Evolutionary conservation across 129 eudicot species (phyloP), one percentile per base, ranked within the genome.

Genomic region (Chrysanthemum seticuspe): DNA sequence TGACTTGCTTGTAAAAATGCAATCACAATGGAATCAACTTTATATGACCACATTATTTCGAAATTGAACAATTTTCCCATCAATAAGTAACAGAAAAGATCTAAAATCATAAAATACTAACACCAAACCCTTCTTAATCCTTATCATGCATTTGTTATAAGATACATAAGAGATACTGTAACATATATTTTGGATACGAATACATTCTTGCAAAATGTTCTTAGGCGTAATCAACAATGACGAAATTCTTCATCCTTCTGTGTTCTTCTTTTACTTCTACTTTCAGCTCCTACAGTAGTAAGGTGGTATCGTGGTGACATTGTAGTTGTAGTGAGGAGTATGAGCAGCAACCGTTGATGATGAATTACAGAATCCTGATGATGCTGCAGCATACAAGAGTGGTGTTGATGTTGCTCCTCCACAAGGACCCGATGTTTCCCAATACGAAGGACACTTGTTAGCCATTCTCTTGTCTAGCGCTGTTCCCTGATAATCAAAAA

Each of bases 291-390:
- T 49, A 25, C 65, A 67, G 47, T 78, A 67, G 60, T 70, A 74
- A 23, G 74, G 40, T 50, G 78, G 45, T 40, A 73, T 51, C 40
- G 23, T 63, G 77, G 36, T 59, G 13, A 16, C 74, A n/a, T 73
- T 73, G 70, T 73, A 29, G 21, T 51, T 59, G 52, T 29, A 29
- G 19, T 29, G 50, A 63, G 57, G 71, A 19, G 47, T 18, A 45
- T 66, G 57, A 65, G 69, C 31, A 7, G 53, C 69, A 64, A 53
- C 58, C 16, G 69, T 6, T 14, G 68, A 13, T 53, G 79, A 65
- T 73, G 85, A 79, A 68, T 67, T 81, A 67, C 75, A 73, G 97
- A 91, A 91, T 91, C 97, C 86, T 84, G 97, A 87, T 87, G 97
- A 87, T 91, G 91, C 91, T 85, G 89, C 97, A 13, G 82, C 79